Percentiles rank a stretch among this genome's conserved stretches.
Evolutionary conservation across 164 flowering plant species (phyloP).

Genomic region (Magnolia kwangsiensis): DNA sequence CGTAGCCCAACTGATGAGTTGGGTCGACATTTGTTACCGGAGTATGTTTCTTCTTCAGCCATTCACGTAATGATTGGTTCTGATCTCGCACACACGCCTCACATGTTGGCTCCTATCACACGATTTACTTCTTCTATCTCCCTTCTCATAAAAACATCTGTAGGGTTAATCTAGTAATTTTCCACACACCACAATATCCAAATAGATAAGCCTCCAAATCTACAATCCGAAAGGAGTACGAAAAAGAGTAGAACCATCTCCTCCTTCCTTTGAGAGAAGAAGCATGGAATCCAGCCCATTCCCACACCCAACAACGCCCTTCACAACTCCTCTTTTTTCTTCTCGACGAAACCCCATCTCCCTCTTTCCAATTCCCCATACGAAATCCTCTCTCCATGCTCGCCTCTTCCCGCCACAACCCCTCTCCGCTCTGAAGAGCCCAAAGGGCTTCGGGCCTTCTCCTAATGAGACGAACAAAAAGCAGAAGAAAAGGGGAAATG

Average conservation of each 20-base stretch:
- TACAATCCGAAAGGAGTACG: background rate
- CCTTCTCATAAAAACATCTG: too few species aligned
- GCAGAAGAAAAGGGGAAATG: slow-evolving; percentile 14
- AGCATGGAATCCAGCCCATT: slow-evolving; percentile 10
- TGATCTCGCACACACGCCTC: too few species aligned
- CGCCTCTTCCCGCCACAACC: background rate
- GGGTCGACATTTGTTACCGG: too few species aligned
- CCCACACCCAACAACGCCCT: slow-evolving; percentile 2
- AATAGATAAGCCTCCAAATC: background rate
- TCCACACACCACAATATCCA: background rate
- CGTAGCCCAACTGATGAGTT: too few species aligned
- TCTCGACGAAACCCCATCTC: background rate
- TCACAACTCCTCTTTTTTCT: background rate
- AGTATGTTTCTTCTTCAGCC: too few species aligned
- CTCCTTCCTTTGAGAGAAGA: background rate
- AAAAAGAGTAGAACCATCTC: background rate
- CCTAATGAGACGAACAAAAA: slow-evolving; percentile 18
- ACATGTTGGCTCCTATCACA: too few species aligned
- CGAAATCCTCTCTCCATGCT: background rate
- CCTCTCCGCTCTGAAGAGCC: slow-evolving; percentile 38
- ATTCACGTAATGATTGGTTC: too few species aligned
- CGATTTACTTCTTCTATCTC: too few species aligned
- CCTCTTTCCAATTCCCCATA: background rate
- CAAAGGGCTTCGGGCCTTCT: slow-evolving; percentile 73
- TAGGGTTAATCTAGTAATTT: background rate